Conservation (phyloP, 2,329 filamentous ascomycete species). For the Hymenoscyphus fructigenus region DNA sequence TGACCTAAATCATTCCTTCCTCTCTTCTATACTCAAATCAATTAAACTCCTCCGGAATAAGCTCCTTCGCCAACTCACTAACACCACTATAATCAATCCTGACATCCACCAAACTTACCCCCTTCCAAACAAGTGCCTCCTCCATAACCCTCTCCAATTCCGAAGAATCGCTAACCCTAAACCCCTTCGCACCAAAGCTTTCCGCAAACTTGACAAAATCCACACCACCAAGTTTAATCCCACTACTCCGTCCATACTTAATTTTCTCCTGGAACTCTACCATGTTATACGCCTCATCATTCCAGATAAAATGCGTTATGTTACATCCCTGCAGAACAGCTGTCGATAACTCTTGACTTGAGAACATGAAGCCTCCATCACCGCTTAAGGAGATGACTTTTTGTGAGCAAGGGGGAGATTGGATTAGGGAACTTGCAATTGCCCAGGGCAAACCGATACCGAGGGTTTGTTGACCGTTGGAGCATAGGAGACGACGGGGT, state of each 20-base stretch:
- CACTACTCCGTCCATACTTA: slow-evolving; percentile 47
- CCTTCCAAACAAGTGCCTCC: slow-evolving; percentile 43
- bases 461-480: slow-evolving; percentile 50
- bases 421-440: slow-evolving; percentile 45
- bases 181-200: slow-evolving; percentile 46
- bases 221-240: slow-evolving; percentile 46
- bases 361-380: slow-evolving; percentile 52
- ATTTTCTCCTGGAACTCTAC: slow-evolving; percentile 51
- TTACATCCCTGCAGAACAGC: slow-evolving; percentile 48
- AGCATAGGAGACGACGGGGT: slow-evolving; percentile 46
- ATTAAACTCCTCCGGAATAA: slow-evolving; percentile 11
- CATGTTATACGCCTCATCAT: slow-evolving; percentile 51
- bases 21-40: neutral
- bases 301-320: slow-evolving; percentile 52
- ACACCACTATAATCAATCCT: slow-evolving; percentile 44
- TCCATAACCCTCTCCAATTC: slow-evolving; percentile 45
- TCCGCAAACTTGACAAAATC: slow-evolving; percentile 50
- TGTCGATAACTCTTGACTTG: slow-evolving; percentile 45
- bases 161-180: slow-evolving; percentile 41
- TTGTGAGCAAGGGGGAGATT: slow-evolving; percentile 42
- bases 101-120: slow-evolving; percentile 47
- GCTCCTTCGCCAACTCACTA: slow-evolving; percentile 9
- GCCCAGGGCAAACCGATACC: slow-evolving; percentile 50
- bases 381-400: slow-evolving; percentile 47
- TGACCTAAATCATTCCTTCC: too few species aligned